Evolutionary conservation across 805 yeast genomes (phyloP), one percentile per base, ranked within the genome.

Genomic region (Spathaspora sp.): DNA sequence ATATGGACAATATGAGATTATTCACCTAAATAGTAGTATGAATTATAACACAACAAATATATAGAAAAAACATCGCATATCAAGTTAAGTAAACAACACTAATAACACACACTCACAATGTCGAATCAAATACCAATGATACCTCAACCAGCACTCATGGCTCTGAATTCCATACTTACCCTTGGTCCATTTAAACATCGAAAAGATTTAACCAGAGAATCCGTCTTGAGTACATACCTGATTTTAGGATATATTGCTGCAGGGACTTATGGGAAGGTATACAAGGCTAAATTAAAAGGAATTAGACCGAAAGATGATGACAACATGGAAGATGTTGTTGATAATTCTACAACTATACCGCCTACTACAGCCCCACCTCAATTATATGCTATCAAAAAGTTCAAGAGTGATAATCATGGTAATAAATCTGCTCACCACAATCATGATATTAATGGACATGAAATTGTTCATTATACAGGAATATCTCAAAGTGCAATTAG

Each of bases 211-310:
- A 69, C 80, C 12, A 70, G 97, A 49, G 77, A 81, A 29, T 83
- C 88, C 2, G 97, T 94, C 2, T 70, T 90, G n/a, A 85, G 86
- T 49, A 87, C 86, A 59, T 94, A 92, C 68, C 92, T 87, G 55
- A 86, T 94, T 53, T 70, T 91, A 16, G 99, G 99, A 0, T 94
- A 94, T 68, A 94, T 94, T 52, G 99, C 99, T 1, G 97, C 99
- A 0, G 99, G 99, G 40, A 94, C 99, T 0, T 94, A 94, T 67
- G 99, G 99, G 52, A 81, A 90, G 52, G 97, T 90, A 19, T 94
- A 91, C 73, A 93, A 94, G 65, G 98, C 97, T 7, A 80, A 80
- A 55, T 77, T 84, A 8, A 65, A 68, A 58, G 55, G 65, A 18
- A 58, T 54, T 32, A 50, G 47, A 23, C 26, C 26, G 29, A 50